Evolutionary conservation across 1,139 yeast species (phyloP).

Genomic region (Sugiyamaella pinicola): DNA sequence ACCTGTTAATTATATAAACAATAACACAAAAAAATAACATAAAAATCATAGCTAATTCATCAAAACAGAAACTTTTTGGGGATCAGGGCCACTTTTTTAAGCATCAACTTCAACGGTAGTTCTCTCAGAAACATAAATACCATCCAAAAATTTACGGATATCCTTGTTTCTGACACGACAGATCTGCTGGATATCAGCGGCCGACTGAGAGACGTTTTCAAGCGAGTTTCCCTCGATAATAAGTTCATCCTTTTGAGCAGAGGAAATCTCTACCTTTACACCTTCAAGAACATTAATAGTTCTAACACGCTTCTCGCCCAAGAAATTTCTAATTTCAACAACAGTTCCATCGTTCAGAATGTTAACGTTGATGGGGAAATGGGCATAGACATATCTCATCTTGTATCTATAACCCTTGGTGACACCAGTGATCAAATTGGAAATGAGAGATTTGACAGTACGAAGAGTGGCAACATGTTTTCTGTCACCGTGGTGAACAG

Average conservation of each 20-base stretch:
- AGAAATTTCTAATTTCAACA: constrained; percentile 98
- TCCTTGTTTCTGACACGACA: constrained; percentile 99
- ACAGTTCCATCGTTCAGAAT: constrained; percentile 72
- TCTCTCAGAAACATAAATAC: constrained; percentile 98
- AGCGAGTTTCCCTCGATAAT: constrained; percentile 92
- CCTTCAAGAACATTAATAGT: constrained; percentile 82
- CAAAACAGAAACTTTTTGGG: constrained; percentile 8
- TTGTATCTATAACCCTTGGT: constrained; percentile 99
- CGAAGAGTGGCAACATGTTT: constrained; percentile 99
- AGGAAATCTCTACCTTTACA: constrained; percentile 84
- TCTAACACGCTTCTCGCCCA: constrained; percentile 98
- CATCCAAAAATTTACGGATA: constrained; percentile 99
- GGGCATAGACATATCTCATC: constrained; percentile 99
- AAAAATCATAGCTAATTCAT: constrained; percentile 4
- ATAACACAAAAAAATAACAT: constrained; percentile 7
- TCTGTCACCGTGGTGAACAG: constrained; percentile 99
- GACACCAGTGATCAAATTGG: constrained; percentile 97
- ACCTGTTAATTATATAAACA: constrained; percentile 22
- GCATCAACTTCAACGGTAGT: constrained; percentile 77
- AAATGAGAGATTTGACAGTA: constrained; percentile 93
- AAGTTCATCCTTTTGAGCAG: constrained; percentile 92
- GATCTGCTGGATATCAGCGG: constrained; percentile 98
- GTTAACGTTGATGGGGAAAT: constrained; percentile 99
- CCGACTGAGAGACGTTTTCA: constrained; percentile 97
- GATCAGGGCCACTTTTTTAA: constrained; percentile 36